Percentiles rank a stretch among this genome's conserved stretches.
phyloP scores from a whole-genome alignment of 225 moss, liverwort and hornwort species.

The Sphagnum tenellum region DNA sequence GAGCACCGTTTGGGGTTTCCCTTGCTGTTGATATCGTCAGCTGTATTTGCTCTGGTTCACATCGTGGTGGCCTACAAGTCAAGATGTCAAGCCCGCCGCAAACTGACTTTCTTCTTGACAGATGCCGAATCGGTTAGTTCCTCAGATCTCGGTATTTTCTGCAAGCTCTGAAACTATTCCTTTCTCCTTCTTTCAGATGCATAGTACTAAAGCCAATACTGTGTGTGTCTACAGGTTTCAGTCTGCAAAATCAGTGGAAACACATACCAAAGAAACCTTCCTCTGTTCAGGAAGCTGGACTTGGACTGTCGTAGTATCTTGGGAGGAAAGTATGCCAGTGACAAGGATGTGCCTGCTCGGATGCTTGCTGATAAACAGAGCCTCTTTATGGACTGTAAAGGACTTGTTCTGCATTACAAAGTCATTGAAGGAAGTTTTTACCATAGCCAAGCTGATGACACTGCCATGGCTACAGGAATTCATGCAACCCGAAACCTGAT shows the following conservation, averaged over 20 bases:
- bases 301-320: constrained; percentile 24
- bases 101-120: constrained; percentile 31
- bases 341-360: constrained; percentile 36
- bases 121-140: constrained; percentile 8
- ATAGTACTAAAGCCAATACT: no score
- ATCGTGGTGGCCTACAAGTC: constrained; percentile 49
- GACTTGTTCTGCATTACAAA: constrained; percentile 37
- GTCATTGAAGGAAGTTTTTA: constrained; percentile 13
- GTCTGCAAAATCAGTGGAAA: constrained; percentile 12
- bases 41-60: constrained; percentile 34
- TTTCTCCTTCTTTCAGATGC: no score
- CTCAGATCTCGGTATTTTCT: no score
- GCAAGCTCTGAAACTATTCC: no score
- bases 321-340: constrained; percentile 24
- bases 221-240: constrained; percentile 9
- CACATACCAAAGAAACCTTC: constrained; percentile 25
- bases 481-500: constrained; percentile 1
- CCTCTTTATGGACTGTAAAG: constrained; percentile 34
- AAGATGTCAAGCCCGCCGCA: constrained; percentile 43
- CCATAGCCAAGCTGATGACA: constrained; percentile 10
- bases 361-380: constrained; percentile 44
- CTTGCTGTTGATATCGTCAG: constrained; percentile 32
- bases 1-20: constrained; percentile 20
- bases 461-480: constrained; percentile 13
- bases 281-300: constrained; percentile 25